Percentiles rank a stretch among this genome's conserved stretches.
These are phyloP conservation scores for Lactarius psammicola DNA, from an alignment of 768 basidiomycete genomes.

Conservation along the genomic window DNA sequence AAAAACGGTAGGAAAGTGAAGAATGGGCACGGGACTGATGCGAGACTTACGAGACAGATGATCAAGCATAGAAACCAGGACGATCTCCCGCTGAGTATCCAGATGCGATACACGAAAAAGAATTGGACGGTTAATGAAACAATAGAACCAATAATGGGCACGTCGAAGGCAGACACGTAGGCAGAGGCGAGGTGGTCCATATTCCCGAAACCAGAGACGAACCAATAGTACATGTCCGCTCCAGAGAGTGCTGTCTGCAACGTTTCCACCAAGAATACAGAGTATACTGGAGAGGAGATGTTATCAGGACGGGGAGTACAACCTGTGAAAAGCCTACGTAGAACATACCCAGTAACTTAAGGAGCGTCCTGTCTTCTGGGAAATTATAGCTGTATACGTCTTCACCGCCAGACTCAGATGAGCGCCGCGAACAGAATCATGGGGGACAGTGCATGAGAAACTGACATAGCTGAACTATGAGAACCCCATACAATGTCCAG, in stretches of 20 bases:
- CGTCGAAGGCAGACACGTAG: slow-evolving; percentile 31
- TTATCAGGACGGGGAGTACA: not conserved
- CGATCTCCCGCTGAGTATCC: not conserved
- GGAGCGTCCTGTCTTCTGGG: not conserved
- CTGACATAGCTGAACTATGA: slow-evolving; percentile 36
- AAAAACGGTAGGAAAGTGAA: no score
- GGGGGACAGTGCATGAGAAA: not conserved
- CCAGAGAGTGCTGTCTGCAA: slow-evolving; percentile 32
- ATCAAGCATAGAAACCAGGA: not conserved
- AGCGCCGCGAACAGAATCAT: not conserved
- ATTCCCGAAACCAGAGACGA: slow-evolving; percentile 36
- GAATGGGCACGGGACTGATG: not conserved
- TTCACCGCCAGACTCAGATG: not conserved
- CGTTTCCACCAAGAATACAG: slow-evolving; percentile 31
- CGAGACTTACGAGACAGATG: slow-evolving; percentile 1
- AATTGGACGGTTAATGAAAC: slow-evolving; percentile 9
- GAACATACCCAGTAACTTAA: slow-evolving; percentile 16
- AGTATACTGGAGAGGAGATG: slow-evolving; percentile 28
- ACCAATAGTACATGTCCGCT: slow-evolving; percentile 35
- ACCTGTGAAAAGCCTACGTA: not conserved
- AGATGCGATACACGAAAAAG: slow-evolving; percentile 13
- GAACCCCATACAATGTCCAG: slow-evolving; percentile 33
- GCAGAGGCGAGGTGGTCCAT: slow-evolving; percentile 28
- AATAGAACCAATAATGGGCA: slow-evolving; percentile 22
- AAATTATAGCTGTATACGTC: slow-evolving; percentile 24